Conservation (phyloP, 768 basidiomycete species). For the Mycena galopus region DNA sequence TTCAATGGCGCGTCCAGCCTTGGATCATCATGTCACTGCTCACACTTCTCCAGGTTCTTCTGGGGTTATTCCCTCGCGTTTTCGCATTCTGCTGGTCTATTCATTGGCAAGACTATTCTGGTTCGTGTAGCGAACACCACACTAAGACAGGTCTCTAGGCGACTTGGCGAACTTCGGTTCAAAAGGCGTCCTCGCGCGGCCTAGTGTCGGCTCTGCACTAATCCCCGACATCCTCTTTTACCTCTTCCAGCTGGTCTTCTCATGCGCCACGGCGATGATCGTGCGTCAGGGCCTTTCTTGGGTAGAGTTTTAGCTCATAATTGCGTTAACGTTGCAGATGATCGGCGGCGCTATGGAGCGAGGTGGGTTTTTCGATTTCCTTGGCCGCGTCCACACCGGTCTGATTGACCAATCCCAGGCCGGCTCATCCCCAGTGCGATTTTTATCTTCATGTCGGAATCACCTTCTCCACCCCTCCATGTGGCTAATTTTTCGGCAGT, state of each 20-base stretch:
- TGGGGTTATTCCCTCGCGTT: slow-evolving; percentile 86
- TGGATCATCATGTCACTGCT: not conserved
- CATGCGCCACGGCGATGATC: slow-evolving; percentile 65
- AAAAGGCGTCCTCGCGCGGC: slow-evolving; percentile 66
- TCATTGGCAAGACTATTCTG: slow-evolving; percentile 62
- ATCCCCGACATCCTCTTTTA: slow-evolving; percentile 72
- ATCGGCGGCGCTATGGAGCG: slow-evolving; percentile 22
- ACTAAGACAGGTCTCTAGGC: not conserved
- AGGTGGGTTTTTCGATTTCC: not conserved
- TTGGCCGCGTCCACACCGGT: not conserved
- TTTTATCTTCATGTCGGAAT: slow-evolving; percentile 66
- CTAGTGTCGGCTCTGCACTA: slow-evolving; percentile 64
- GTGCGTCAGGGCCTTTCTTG: not conserved
- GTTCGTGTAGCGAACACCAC: not conserved
- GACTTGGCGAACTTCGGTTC: slow-evolving; percentile 71
- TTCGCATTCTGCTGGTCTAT: slow-evolving; percentile 64
- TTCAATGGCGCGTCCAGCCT: slow-evolving; percentile 60
- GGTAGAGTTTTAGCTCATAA: not conserved
- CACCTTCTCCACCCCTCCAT: not conserved
- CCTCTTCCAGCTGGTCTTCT: slow-evolving; percentile 79
- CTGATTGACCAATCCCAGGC: slow-evolving; percentile 8
- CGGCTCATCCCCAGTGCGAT: slow-evolving; percentile 76
- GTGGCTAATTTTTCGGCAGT: not conserved
- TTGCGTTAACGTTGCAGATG: not conserved
- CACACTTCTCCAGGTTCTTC: slow-evolving; percentile 55